A percentile compares a stretch with the other conserved stretches of the same genome.
phyloP scores from a whole-genome alignment of 2,329 filamentous ascomycete species.

The Leptodontidium sp. region DNA sequence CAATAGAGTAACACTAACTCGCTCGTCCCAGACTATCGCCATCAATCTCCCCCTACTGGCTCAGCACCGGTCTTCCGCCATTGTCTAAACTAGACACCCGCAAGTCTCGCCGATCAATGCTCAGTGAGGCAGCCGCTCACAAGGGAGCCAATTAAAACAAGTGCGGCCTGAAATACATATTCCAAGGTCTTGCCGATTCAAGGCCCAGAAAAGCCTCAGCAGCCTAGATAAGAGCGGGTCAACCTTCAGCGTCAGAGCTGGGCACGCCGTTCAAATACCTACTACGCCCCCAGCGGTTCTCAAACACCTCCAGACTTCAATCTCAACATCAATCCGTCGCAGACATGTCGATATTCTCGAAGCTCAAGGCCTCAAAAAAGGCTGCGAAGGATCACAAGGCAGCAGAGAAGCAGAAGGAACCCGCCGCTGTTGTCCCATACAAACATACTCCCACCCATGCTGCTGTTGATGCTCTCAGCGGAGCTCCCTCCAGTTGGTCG shows the following conservation, averaged over 20 bases:
- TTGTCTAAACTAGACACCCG: conserved; percentile 9
- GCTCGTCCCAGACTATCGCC: conserved; percentile 11
- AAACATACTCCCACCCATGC: conserved; percentile 69
- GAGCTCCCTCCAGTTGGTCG: conserved; percentile 61
- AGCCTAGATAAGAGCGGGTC: conserved; percentile 12
- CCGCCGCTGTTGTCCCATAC: conserved; percentile 55
- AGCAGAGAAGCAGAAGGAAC: conserved; percentile 55
- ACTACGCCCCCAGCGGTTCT: not conserved
- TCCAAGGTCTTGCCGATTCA: conserved; percentile 7
- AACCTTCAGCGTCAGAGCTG: conserved; percentile 5
- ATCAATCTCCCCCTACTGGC: conserved; percentile 8
- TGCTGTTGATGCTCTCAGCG: conserved; percentile 63
- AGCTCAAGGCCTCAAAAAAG: conserved; percentile 60
- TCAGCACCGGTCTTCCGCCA: conserved; percentile 4
- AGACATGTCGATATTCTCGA: conserved; percentile 65
- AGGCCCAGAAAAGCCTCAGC: conserved; percentile 9
- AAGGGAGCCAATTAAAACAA: conserved; percentile 9
- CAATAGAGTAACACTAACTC: conserved; percentile 10
- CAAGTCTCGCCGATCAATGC: conserved; percentile 2
- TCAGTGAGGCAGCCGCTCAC: not conserved
- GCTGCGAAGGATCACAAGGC: conserved; percentile 63
- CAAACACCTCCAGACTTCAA: not conserved
- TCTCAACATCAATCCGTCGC: not conserved
- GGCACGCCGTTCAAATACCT: conserved; percentile 8
- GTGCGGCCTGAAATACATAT: conserved; percentile 3